Base-by-base conservation (phyloP, 495 filamentous ascomycete genomes). In the Pyrenopolyporus hunteri region DNA sequence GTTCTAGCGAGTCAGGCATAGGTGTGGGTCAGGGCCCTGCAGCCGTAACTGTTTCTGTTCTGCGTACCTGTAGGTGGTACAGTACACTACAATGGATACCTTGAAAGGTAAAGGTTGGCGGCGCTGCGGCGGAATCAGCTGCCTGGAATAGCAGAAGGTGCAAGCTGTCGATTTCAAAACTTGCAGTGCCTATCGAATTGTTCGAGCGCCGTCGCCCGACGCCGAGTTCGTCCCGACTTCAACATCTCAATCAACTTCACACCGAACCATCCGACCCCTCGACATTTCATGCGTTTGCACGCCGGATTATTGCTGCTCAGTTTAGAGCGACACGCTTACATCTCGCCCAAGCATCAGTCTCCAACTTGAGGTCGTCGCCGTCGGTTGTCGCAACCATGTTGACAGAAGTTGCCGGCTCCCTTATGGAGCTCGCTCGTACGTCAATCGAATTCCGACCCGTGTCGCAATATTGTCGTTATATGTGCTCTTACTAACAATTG, bases 371-470 rank as follows among this genome's bases (percentile, higher is more conserved):
- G 49, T 33, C 42, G 2, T 22, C 35, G 47, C 59, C 64, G 66
- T 66, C 28, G 29, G 2, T 22, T 39, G 47, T 61, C 64, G 66
- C 68, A 31, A 63, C 17, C 55, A 71, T 71, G 66, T 63, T 67
- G 48, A 64, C 74, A 55, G 69, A 74, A 40, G 50, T 78, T 36
- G 70, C 71, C 57, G 63, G 71, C 72, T 73, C 75, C 67, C 59
- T 70, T 32, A 37, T 72, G 63, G 74, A 70, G 70, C 73, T 80
- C 52, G 71, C 72, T 37, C 71, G 78, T 80, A 76, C 20, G 77
- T 65, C 39, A 20, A 39, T 29, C 25, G 20, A 23, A 39, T 26
- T 17, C 16, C 25, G 20, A 23, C 36, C 14, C 26, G 13, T 19
- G 5, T 49, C 36, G 36, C 43, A 31, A 36, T 20, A 36, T 43